Percentiles rank a stretch among this genome's conserved stretches.
phyloP scores from a whole-genome alignment of 768 basidiomycete species.

The Lactifluus pinguis region DNA sequence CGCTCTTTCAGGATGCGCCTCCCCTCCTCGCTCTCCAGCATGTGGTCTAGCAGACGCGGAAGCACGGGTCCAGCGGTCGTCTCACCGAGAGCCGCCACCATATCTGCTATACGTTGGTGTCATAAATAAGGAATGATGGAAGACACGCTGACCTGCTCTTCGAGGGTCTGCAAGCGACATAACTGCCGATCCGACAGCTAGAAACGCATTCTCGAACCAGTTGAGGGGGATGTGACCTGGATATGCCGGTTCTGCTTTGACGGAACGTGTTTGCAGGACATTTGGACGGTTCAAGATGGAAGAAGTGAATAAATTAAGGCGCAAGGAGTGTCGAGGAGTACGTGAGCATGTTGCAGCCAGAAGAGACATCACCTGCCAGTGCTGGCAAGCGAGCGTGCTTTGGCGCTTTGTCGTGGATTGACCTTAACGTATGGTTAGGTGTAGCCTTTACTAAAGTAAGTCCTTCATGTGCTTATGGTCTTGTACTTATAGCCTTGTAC shows the following conservation, averaged over 20 bases:
- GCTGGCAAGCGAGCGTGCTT: neutral
- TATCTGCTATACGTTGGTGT: constrained; percentile 48
- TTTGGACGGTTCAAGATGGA: neutral
- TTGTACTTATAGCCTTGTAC: neutral
- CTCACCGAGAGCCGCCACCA: constrained; percentile 92
- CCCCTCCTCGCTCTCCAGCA: constrained; percentile 77
- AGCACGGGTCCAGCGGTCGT: constrained; percentile 79
- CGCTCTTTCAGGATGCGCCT: constrained; percentile 74
- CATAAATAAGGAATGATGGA: neutral
- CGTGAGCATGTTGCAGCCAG: constrained; percentile 1
- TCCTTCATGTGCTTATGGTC: too few species aligned
- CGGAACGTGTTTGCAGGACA: constrained; percentile 7
- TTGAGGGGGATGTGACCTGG: constrained; percentile 76
- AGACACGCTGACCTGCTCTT: constrained; percentile 59
- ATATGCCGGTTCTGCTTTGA: constrained; percentile 41
- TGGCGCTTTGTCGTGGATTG: neutral
- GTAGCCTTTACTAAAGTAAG: too few species aligned
- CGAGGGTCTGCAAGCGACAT: constrained; percentile 75
- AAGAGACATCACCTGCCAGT: constrained; percentile 10
- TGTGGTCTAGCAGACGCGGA: constrained; percentile 61
- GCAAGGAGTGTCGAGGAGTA: neutral
- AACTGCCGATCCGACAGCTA: constrained; percentile 78
- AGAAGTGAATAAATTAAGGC: neutral
- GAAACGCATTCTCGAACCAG: constrained; percentile 73
- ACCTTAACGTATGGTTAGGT: constrained; percentile 8